Conservation (phyloP, 495 filamentous ascomycete genomes). For the Hyaloscypha finlandica region DNA sequence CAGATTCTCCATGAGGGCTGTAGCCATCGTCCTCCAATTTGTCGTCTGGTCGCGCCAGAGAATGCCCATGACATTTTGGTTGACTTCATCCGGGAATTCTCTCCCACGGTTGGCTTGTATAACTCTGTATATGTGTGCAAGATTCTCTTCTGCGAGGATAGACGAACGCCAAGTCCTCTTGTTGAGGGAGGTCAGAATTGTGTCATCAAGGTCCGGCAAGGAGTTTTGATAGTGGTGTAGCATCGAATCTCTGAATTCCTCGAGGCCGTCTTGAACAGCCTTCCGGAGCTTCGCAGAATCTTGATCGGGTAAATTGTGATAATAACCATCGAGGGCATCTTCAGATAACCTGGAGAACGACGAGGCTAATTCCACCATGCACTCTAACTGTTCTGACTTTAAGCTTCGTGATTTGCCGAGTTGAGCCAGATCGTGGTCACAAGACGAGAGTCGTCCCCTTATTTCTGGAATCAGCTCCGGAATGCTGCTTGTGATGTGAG, state of each 20-base stretch:
- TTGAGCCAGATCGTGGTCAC: background rate
- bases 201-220: background rate
- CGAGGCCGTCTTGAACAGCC: background rate
- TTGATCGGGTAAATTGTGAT: background rate
- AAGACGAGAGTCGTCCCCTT: background rate
- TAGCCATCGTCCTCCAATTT: background rate
- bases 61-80: background rate
- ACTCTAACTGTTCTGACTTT: background rate
- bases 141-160: background rate
- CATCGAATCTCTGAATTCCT: background rate
- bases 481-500: background rate
- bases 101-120: background rate
- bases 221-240: background rate
- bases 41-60: background rate
- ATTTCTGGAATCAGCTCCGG: slow-evolving; percentile 2
- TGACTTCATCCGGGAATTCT: slow-evolving; percentile 1
- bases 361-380: background rate
- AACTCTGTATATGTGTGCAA: background rate
- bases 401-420: background rate
- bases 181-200: background rate
- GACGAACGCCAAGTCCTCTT: background rate
- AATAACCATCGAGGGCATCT: background rate
- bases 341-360: background rate
- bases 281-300: slow-evolving; percentile 2
- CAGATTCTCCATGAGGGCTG: background rate